A percentile compares a stretch with the other conserved stretches of the same genome.
Evolutionary conservation across 257 asterid species (phyloP).

Genomic region (Solanum boliviense): DNA sequence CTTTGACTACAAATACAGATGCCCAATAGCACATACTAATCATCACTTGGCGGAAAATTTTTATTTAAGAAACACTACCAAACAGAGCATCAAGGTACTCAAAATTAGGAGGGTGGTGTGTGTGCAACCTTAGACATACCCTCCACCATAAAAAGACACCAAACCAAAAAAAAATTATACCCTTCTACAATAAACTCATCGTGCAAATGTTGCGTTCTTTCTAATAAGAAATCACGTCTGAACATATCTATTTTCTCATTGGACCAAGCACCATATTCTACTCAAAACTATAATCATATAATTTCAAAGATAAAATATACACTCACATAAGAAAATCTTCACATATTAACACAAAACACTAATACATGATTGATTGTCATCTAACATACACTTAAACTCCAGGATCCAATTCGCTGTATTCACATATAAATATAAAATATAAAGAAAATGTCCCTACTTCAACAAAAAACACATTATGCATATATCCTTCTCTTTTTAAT

Average conservation of each 20-base stretch:
- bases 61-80: background rate
- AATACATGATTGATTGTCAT: background rate
- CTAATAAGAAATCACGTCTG: background rate
- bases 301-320: background rate
- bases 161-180: background rate
- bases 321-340: background rate
- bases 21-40: background rate
- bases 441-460: background rate
- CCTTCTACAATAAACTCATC: background rate
- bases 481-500: background rate
- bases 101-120: background rate
- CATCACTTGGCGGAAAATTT: background rate
- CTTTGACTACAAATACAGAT: background rate
- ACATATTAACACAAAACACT: background rate
- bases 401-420: background rate
- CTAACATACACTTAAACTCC: background rate
- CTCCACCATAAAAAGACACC: background rate
- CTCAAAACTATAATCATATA: background rate
- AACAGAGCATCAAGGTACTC: background rate
- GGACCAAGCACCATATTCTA: background rate
- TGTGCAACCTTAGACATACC: background rate
- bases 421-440: background rate
- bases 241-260: background rate
- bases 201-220: background rate
- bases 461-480: background rate